phyloP scores from a whole-genome alignment of 805 yeast genomes.

The Cyberlindnera petersonii region DNA sequence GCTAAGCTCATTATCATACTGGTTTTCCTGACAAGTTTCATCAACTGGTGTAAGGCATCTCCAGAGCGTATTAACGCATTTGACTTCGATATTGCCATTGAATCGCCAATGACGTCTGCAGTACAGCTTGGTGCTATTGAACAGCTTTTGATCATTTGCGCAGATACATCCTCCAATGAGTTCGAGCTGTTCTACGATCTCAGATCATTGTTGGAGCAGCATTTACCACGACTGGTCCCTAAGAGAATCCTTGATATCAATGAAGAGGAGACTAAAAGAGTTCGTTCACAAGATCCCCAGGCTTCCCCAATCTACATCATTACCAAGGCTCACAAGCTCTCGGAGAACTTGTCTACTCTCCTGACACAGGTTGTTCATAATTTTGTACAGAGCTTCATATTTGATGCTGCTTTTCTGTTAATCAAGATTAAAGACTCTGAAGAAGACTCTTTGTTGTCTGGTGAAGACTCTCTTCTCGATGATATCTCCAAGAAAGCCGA shows the following conservation, averaged over 20 bases:
- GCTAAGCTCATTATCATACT: slow-evolving; percentile 45
- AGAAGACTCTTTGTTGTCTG: slow-evolving; percentile 64
- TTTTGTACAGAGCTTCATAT: slow-evolving; percentile 53
- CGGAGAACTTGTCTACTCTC: slow-evolving; percentile 24
- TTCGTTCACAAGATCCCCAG: slow-evolving; percentile 27
- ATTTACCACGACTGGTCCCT: slow-evolving; percentile 55
- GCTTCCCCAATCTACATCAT: slow-evolving; percentile 22
- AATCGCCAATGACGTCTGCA: slow-evolving; percentile 53
- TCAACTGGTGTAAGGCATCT: slow-evolving; percentile 62
- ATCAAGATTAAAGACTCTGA: slow-evolving; percentile 69
- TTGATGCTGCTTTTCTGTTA: slow-evolving; percentile 61
- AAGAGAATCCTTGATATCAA: slow-evolving; percentile 49
- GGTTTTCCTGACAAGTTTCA: slow-evolving; percentile 53
- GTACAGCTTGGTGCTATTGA: slow-evolving; percentile 70
- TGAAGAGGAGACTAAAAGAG: slow-evolving; percentile 36
- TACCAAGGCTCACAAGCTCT: slow-evolving; percentile 20
- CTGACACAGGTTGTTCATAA: slow-evolving; percentile 42
- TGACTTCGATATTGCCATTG: slow-evolving; percentile 53
- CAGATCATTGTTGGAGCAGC: slow-evolving; percentile 61
- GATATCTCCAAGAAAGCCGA: slow-evolving; percentile 73
- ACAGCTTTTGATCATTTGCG: slow-evolving; percentile 55
- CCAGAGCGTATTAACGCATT: slow-evolving; percentile 39
- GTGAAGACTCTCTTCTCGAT: slow-evolving; percentile 53
- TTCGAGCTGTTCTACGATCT: slow-evolving; percentile 57
- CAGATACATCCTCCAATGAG: slow-evolving; percentile 49